A percentile compares a stretch with the other conserved stretches of the same genome.
These are phyloP conservation scores for Aureococcus anophagefferens DNA, from an alignment of 108 stramenopile genomes.

Conservation along the genomic window DNA sequence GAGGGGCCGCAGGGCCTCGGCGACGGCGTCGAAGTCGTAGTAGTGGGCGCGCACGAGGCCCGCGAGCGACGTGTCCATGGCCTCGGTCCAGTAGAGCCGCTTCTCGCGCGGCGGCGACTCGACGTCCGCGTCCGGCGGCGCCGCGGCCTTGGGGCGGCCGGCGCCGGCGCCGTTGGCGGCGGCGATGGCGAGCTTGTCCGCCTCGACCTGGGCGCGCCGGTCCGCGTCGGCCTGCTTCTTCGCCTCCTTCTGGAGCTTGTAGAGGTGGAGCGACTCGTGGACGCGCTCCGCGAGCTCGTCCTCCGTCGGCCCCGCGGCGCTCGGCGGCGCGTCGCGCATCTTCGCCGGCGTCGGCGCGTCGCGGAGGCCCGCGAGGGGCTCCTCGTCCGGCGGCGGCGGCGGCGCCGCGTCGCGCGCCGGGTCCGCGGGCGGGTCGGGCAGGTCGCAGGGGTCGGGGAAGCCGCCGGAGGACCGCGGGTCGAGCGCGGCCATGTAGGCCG, in stretches of 20 bases:
- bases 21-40: constrained; percentile 5
- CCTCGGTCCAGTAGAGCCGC: constrained; percentile 16
- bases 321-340: background rate
- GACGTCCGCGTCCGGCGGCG: background rate
- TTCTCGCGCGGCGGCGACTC: too few relatives aligned
- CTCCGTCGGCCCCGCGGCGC: background rate
- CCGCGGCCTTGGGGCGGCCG: background rate
- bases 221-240: constrained; percentile 9
- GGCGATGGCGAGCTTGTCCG: too few relatives aligned
- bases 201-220: too few relatives aligned
- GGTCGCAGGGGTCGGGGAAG: too few relatives aligned
- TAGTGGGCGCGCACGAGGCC: background rate
- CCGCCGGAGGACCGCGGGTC: too few relatives aligned
- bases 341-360: background rate
- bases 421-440: too few relatives aligned
- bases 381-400: background rate
- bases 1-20: background rate
- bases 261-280: constrained; percentile 5
- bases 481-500: background rate
- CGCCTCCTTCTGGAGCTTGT: constrained; percentile 1
- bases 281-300: constrained; percentile 1
- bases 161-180: too few relatives aligned
- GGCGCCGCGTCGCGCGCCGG: too few relatives aligned
- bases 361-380: background rate
- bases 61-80: constrained; percentile 8